A percentile compares a stretch with the other conserved stretches of the same genome.
Evolutionary conservation across 2,329 filamentous ascomycete species (phyloP).

Genomic region (Fusarium sp.): DNA sequence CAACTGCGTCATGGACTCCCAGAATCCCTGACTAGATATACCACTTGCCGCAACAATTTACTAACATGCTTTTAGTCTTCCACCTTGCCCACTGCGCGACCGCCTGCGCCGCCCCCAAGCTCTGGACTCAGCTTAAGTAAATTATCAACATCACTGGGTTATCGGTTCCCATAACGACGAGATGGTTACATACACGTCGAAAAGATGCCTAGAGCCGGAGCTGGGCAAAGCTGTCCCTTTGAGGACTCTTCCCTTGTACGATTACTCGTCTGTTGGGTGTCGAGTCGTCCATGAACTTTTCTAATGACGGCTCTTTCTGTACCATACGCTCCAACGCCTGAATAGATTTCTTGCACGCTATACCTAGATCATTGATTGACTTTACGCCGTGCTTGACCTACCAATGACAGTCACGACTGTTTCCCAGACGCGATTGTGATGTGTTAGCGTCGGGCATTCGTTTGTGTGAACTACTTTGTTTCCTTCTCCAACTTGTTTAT

Average conservation of each 20-base stretch:
- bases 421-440: not conserved
- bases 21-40: not conserved
- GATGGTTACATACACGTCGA: slow-evolving; percentile 44
- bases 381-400: not conserved
- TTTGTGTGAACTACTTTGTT: not conserved
- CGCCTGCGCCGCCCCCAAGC: slow-evolving; percentile 93
- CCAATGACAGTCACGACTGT: not conserved
- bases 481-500: not conserved
- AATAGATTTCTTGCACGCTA: slow-evolving; percentile 48
- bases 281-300: slow-evolving; percentile 33
- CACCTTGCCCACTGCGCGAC: slow-evolving; percentile 97
- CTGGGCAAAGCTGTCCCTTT: slow-evolving; percentile 34
- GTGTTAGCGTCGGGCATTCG: not conserved
- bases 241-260: slow-evolving; percentile 41
- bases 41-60: not conserved
- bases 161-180: slow-evolving; percentile 41
- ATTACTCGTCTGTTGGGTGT: slow-evolving; percentile 44
- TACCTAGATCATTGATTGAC: slow-evolving; percentile 23
- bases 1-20: slow-evolving; percentile 21
- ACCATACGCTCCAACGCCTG: slow-evolving; percentile 51
- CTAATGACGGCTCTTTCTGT: slow-evolving; percentile 46
- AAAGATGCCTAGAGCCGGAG: slow-evolving; percentile 44
- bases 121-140: slow-evolving; percentile 94
- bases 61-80: slow-evolving; percentile 77
- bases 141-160: slow-evolving; percentile 40